Base-by-base conservation (phyloP, 495 filamentous ascomycete genomes). In the Xylaria nigripes region DNA sequence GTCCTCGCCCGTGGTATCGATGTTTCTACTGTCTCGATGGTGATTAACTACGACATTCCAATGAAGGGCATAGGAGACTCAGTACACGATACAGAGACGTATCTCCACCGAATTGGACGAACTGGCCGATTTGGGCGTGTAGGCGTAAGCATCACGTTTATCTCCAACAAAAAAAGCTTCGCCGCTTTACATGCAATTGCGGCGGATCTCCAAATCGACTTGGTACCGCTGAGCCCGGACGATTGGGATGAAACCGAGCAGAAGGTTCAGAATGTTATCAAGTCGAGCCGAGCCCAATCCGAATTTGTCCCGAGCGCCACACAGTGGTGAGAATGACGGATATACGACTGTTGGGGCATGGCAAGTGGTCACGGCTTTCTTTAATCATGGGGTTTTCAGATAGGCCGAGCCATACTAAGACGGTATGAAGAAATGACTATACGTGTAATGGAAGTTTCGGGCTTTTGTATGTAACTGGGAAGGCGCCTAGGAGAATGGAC, bases 1-100 rank as follows among this genome's bases (percentile, higher is more conserved):
- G 92, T 99, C 34, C 81, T 99, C 46, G 87, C 94, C 6, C 89
- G 94, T 63, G 94, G 94, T 61, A 96, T 99, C 56, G 94, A 99
- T 71, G 90, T 99, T 10, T 89, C 90, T 27, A 90, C 90, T 18
- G 94, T 97, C 2, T 94, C 89, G 16, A 87, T 99, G 79, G 94
- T 99, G 30, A 85, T 99, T 71, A 99, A 99, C 74, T 99, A 97
- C 70, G 85, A 85, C 61, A 82, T 85, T 55, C 82, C 82, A 1
- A 81, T 83, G 71, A 81, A 80, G 58, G 76, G 75, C 7, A 50
- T 61, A 18, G 70, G 69, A 48, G 72, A 79, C 32, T 47, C 56
- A 12, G 72, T 71, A 50, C 82, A 90, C 2, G 93, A 99, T 62
- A 79, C 79, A 22, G 89, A 96, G 70, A 97, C 94, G 4, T 99